Evolutionary conservation across 73 alveolate species (phyloP).

Genomic region (Durusdinium trenchii): DNA sequence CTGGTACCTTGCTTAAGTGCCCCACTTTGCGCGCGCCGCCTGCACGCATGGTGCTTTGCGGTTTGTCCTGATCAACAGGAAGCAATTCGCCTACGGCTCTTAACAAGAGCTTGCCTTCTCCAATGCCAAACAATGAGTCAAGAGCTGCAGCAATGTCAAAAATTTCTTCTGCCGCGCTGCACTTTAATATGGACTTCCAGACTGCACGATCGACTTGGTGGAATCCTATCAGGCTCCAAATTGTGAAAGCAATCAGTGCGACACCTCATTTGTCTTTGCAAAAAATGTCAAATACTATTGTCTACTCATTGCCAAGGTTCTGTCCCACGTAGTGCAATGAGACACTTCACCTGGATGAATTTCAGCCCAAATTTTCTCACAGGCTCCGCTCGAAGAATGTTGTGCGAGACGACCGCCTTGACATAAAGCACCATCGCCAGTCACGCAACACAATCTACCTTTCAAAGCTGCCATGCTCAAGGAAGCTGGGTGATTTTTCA

Average conservation of each 20-base stretch:
- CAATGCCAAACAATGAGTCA: not conserved
- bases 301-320: too few species aligned
- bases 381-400: too few species aligned
- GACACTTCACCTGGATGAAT: too few species aligned
- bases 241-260: too few species aligned
- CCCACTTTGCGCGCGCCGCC: not conserved
- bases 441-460: not conserved
- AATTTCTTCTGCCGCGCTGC: not conserved
- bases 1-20: not conserved
- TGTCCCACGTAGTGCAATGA: too few species aligned
- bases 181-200: not conserved
- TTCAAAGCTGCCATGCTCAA: not conserved
- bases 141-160: not conserved
- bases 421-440: slow-evolving; percentile 12
- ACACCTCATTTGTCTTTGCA: too few species aligned
- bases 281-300: too few species aligned
- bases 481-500: not conserved
- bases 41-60: not conserved
- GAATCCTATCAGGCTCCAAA: too few species aligned
- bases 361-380: too few species aligned
- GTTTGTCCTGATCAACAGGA: not conserved
- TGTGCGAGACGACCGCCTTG: too few species aligned
- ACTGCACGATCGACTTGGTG: not conserved
- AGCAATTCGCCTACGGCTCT: not conserved
- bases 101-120: not conserved